Evolutionary conservation across 2,329 filamentous ascomycete genomes (phyloP), one percentile per base, ranked within the genome.

Genomic region (Verruconis gallopava): DNA sequence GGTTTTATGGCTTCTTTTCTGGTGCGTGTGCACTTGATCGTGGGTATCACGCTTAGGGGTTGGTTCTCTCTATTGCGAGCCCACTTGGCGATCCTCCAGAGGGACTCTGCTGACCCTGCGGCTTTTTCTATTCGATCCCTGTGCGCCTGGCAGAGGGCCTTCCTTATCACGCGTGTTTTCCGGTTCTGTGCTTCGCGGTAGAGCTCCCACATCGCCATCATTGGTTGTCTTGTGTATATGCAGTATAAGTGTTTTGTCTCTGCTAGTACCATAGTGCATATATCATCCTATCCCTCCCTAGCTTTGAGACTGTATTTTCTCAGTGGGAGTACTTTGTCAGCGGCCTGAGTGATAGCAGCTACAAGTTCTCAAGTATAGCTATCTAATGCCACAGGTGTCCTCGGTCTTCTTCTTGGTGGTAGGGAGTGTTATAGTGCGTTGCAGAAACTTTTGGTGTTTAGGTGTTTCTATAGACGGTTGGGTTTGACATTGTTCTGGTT

Each of bases 241-340:
- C 47, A 46, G 20, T 49, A 48, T 5, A 47, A 40, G 28, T 44
- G 42, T 33, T 49, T 50, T 11, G 43, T 37, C 32, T 49, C 47
- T 38, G 43, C 38, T 3, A 48, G 42, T 3, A 44, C 42, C 38
- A 4, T 46, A 4, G 14, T 17, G 35, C 43, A 20, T 22, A 48
- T 44, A 6, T 46, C 46, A 15, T 19, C 32, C n/a, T 40, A 30
- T 13, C 48, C 21, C 21, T 49, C 43, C 34, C 41, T 15, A 4
- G 44, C 38, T 21, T 48, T 46, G 5, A 17, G 39, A 34, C 48
- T 39, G 22, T 48, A 41, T 11, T 42, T 44, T 39, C 22, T 38
- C 28, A 48, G 44, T 17, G n/a, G n/a, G n/a, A n/a, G n/a, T 40
- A 18, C 43, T 40, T 38, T 37, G 41, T 21, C 42, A 47, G 9